Conservation (phyloP, 176 grass and related monocot species). For the Hordeum vulgare region DNA sequence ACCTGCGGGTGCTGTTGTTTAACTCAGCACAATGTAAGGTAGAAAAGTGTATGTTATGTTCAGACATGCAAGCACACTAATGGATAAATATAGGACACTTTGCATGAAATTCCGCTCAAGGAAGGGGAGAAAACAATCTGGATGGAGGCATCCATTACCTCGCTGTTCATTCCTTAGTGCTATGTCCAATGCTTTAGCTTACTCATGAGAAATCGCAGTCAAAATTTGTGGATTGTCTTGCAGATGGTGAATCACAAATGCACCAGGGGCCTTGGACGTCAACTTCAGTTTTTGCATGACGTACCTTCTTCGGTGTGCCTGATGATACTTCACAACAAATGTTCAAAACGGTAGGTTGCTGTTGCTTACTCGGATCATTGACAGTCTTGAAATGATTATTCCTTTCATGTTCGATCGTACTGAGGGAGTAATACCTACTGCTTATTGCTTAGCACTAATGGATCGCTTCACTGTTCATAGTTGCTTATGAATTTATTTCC, state of each 20-base stretch:
- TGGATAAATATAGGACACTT: not conserved
- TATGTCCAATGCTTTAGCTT: not conserved
- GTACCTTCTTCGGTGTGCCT: not conserved
- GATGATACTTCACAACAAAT: not conserved
- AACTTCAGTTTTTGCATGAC: not conserved
- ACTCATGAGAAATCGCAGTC: not conserved
- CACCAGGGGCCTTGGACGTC: not conserved
- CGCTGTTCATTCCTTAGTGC: not conserved
- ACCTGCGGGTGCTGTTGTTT: not conserved
- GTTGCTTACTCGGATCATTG: not conserved
- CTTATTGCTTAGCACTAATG: not conserved
- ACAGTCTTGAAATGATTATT: not conserved
- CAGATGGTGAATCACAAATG: constrained; percentile 11
- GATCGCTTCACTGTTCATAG: not conserved
- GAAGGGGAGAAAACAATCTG: not conserved
- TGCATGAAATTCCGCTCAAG: not conserved
- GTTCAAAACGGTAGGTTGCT: constrained; percentile 17
- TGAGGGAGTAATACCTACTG: not conserved
- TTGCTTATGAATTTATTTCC: constrained; percentile 10
- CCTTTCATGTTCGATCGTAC: not conserved
- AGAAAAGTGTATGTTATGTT: not conserved
- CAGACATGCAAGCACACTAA: not conserved
- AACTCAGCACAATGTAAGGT: not conserved
- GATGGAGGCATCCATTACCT: not conserved
- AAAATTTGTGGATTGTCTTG: not conserved